Percentiles rank a stretch among this genome's conserved stretches.
These are phyloP conservation scores for Cerrena zonata DNA, from an alignment of 1,284 basidiomycete species.

Conservation along the genomic window DNA sequence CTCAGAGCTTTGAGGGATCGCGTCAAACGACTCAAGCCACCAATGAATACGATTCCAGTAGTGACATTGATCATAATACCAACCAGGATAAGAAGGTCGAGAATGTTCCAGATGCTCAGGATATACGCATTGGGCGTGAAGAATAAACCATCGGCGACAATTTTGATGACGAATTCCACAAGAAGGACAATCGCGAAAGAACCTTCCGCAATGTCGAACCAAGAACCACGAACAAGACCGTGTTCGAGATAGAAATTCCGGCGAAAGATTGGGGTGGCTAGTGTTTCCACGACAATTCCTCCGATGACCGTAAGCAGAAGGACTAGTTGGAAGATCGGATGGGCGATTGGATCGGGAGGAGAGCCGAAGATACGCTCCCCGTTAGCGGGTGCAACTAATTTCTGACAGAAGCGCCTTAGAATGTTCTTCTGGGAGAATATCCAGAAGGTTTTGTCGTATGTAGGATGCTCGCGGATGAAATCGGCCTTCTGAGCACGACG, in stretches of 20 bases:
- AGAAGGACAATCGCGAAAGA: constrained; percentile 75
- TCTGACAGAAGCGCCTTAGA: constrained; percentile 78
- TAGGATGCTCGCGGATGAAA: constrained; percentile 85
- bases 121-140: constrained; percentile 95
- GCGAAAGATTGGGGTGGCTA: constrained; percentile 86
- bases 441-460: constrained; percentile 90
- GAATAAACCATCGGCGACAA: constrained; percentile 87
- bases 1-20: constrained; percentile 86
- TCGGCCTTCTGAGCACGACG: constrained; percentile 78
- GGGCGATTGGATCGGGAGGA: constrained; percentile 59
- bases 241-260: constrained; percentile 63
- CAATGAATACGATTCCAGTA: constrained; percentile 73
- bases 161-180: constrained; percentile 84
- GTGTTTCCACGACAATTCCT: constrained; percentile 78
- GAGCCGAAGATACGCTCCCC: constrained; percentile 82
- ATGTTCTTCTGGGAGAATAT: constrained; percentile 79
- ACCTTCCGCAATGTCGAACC: constrained; percentile 86
- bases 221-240: constrained; percentile 63
- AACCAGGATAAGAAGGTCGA: constrained; percentile 84
- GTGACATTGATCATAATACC: constrained; percentile 81
- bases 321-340: constrained; percentile 71
- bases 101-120: constrained; percentile 85
- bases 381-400: constrained; percentile 75
- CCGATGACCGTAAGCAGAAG: constrained; percentile 78
- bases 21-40: constrained; percentile 78